Evolutionary conservation across 2,329 filamentous ascomycete genomes (phyloP).

Genomic region (Pestalotiopsis fici): DNA sequence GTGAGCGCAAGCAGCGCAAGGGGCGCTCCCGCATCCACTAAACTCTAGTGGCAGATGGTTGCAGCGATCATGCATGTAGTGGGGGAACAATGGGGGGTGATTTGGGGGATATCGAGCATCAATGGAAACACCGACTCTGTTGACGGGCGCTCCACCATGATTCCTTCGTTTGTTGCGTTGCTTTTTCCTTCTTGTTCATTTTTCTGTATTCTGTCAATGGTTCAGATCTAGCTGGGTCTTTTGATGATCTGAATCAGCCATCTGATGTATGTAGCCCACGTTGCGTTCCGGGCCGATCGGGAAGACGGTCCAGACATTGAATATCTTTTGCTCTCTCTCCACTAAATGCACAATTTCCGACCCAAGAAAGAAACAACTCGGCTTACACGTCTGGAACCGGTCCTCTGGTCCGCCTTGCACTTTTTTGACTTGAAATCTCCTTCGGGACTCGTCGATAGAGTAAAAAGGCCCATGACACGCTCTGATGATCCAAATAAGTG

Average conservation of each 20-base stretch:
- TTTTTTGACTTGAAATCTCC: neutral
- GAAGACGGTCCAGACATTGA: neutral
- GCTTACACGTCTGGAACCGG: neutral
- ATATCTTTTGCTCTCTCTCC: no score
- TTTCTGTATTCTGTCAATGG: neutral
- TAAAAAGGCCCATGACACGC: neutral
- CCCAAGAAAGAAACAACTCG: neutral
- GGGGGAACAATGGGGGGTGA: neutral
- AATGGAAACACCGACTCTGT: neutral
- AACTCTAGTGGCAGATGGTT: neutral
- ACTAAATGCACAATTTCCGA: neutral
- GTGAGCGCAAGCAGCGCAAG: no score
- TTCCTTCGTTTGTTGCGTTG: neutral
- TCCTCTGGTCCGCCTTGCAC: neutral
- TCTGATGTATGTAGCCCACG: neutral
- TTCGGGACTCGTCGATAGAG: neutral
- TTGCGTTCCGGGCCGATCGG: neutral
- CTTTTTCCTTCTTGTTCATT: neutral
- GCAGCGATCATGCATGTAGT: neutral
- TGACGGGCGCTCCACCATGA: neutral
- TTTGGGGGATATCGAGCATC: neutral
- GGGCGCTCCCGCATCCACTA: neutral
- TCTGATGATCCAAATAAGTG: neutral
- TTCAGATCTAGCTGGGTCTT: no score
- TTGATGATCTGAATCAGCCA: no score